These are phyloP conservation scores for Fusarium sp. DNA, from an alignment of 2,329 filamentous ascomycete species.

Conservation along the genomic window DNA sequence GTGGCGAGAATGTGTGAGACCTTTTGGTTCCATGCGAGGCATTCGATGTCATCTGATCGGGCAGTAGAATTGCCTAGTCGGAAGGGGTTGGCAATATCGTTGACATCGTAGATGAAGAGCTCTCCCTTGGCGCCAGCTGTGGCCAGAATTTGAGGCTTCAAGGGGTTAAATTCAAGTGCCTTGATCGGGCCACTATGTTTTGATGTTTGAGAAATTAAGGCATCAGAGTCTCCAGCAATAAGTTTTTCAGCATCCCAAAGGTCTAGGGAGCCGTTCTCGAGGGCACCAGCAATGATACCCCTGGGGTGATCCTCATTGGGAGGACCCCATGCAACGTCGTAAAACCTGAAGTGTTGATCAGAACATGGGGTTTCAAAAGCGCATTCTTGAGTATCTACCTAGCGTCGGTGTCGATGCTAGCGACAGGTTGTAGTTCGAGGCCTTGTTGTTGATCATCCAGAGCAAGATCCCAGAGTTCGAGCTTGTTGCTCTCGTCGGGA, in stretches of 20 bases:
- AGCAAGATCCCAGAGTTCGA: conserved; percentile 95
- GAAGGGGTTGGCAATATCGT: conserved; percentile 88
- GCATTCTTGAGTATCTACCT: conserved; percentile 65
- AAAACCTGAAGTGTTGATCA: conserved; percentile 71
- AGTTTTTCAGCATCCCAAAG: conserved; percentile 88
- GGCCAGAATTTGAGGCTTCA: conserved; percentile 88
- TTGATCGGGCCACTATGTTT: conserved; percentile 96
- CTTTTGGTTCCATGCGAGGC: conserved; percentile 98
- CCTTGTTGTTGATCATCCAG: conserved; percentile 80
- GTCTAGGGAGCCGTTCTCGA: conserved; percentile 93
- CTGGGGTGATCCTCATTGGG: conserved; percentile 79
- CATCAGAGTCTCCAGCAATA: conserved; percentile 67
- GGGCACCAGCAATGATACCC: conserved; percentile 92
- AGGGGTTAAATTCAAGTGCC: conserved; percentile 94
- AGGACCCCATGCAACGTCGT: conserved; percentile 94
- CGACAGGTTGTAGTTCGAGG: conserved; percentile 85
- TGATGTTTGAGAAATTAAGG: conserved; percentile 84
- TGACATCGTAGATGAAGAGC: conserved; percentile 93
- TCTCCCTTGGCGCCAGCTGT: conserved; percentile 95
- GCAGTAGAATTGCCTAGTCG: conserved; percentile 87
- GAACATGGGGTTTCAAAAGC: conserved; percentile 4
- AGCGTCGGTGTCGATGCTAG: conserved; percentile 86
- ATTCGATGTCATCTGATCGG: conserved; percentile 93
- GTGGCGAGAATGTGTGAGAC: conserved; percentile 96
- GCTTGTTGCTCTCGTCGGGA: conserved; percentile 93